phyloP scores from a whole-genome alignment of 2,329 filamentous ascomycete genomes.

The Camillea tinctor region DNA sequence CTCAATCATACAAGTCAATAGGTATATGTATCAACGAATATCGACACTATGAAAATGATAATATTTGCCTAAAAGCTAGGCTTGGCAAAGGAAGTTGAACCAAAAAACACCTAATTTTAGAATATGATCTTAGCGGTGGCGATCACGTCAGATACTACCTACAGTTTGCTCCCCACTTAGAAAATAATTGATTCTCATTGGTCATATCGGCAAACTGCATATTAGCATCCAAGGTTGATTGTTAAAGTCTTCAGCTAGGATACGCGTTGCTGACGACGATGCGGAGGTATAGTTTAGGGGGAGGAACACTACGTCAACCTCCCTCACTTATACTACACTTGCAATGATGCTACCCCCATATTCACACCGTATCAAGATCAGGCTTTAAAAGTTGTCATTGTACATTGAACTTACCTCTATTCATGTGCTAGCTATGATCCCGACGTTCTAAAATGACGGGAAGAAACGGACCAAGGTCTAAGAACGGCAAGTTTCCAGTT shows the following conservation, averaged over 20 bases:
- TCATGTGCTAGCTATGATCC: not conserved
- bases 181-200: not conserved
- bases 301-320: not conserved
- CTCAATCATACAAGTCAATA: no score
- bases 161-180: not conserved
- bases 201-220: not conserved
- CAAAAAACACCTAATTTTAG: not conserved
- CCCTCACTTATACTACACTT: not conserved
- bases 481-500: constrained; percentile 1
- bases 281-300: not conserved
- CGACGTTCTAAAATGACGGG: not conserved
- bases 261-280: not conserved
- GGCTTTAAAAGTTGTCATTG: not conserved
- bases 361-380: not conserved
- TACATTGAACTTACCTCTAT: not conserved
- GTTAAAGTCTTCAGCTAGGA: not conserved
- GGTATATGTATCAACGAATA: no score
- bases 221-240: not conserved
- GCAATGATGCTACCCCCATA: not conserved
- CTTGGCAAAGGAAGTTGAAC: no score
- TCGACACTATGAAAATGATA: no score
- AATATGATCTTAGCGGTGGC: not conserved
- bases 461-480: not conserved
- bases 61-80: no score
- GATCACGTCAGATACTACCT: not conserved